Evolutionary conservation across 495 filamentous ascomycete genomes (phyloP).

Genomic region (Lasiosphaeria ovina): DNA sequence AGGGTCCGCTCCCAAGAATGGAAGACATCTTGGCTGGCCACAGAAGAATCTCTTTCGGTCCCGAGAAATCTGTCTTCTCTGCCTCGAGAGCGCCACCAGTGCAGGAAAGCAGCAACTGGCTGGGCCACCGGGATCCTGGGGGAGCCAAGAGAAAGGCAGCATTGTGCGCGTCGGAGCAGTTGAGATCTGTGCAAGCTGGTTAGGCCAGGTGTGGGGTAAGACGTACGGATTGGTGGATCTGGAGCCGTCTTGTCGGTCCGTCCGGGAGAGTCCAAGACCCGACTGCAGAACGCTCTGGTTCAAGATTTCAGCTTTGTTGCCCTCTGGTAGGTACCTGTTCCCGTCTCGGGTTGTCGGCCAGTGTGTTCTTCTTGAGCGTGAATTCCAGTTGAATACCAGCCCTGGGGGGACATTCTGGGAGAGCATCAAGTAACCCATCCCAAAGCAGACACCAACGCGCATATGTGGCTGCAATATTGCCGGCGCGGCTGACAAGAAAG

Average conservation of each 20-base stretch:
- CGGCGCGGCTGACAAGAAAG: neutral
- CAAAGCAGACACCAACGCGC: neutral
- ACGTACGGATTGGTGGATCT: slow-evolving; percentile 12
- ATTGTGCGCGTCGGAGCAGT: neutral
- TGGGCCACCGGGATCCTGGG: neutral
- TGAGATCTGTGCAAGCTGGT: slow-evolving; percentile 1
- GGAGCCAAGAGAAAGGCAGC: slow-evolving; percentile 1
- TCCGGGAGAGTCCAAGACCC: neutral
- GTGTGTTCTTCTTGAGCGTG: no score
- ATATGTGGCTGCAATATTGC: slow-evolving; percentile 1
- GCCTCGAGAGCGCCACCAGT: slow-evolving; percentile 6
- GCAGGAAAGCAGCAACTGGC: neutral
- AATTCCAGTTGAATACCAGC: no score
- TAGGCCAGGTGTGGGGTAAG: slow-evolving; percentile 10
- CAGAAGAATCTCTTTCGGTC: slow-evolving; percentile 4
- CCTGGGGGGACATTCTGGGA: neutral
- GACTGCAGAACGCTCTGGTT: neutral
- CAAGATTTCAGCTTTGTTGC: no score
- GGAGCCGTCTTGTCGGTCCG: neutral
- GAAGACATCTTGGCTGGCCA: neutral
- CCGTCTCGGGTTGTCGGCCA: no score
- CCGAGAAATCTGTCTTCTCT: slow-evolving; percentile 2
- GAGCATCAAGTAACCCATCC: neutral
- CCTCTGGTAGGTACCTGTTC: no score
- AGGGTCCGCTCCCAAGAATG: neutral